A percentile compares a stretch with the other conserved stretches of the same genome.
Evolutionary conservation across 176 grass and related monocot genomes (phyloP).

Genomic region (Secale cereale): DNA sequence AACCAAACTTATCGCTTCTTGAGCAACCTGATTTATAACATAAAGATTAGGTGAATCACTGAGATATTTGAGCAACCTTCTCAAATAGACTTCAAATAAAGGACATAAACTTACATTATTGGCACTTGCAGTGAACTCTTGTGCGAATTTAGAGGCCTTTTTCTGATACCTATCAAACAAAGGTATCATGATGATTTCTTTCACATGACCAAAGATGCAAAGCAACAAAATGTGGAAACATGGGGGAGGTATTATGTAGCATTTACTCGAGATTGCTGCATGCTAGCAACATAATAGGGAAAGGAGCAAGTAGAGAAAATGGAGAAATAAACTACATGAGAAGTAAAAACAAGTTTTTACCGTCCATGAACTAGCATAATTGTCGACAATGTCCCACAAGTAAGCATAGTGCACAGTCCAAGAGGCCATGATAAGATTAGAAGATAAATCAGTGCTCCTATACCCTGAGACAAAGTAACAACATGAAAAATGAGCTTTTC

Average conservation of each 20-base stretch:
- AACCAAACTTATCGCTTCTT: constrained; percentile 78
- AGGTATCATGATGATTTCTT: constrained; percentile 24
- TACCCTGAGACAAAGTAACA: constrained; percentile 58
- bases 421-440: constrained; percentile 96
- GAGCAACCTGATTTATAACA: constrained; percentile 72
- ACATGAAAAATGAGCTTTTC: constrained; percentile 21
- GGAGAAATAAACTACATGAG: constrained; percentile 6
- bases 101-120: constrained; percentile 71
- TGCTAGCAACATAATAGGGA: not conserved
- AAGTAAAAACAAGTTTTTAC: constrained; percentile 41
- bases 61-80: constrained; percentile 3
- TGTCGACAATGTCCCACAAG: constrained; percentile 66
- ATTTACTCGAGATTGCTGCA: constrained; percentile 2
- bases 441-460: constrained; percentile 91
- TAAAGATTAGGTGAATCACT: constrained; percentile 9
- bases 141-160: constrained; percentile 79
- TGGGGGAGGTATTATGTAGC: not conserved
- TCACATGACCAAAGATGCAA: not conserved
- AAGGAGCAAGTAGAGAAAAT: constrained; percentile 8
- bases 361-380: constrained; percentile 90
- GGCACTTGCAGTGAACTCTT: constrained; percentile 89
- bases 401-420: constrained; percentile 77
- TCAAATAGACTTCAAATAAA: constrained; percentile 24
- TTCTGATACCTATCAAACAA: constrained; percentile 81
- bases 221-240: constrained; percentile 19